phyloP scores from a whole-genome alignment of 805 yeast species.

The Metschnikowia anglica region DNA sequence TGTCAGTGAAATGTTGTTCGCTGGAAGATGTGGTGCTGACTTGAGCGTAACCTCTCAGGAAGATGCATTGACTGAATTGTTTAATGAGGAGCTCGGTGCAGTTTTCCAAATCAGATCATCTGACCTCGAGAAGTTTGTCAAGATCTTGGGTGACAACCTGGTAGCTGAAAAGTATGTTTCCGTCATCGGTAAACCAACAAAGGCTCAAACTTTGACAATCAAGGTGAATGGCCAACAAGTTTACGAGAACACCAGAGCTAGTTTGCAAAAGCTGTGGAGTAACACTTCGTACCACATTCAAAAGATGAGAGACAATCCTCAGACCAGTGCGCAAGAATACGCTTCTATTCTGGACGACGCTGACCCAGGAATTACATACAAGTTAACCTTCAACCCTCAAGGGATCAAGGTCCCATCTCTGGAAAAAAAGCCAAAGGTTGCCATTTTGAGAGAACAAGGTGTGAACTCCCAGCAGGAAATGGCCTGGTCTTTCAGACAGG shows the following conservation, averaged over 20 bases:
- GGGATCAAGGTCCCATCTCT: constrained; percentile 40
- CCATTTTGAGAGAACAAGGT: constrained; percentile 97
- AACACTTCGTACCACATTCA: constrained; percentile 88
- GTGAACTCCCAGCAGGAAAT: constrained; percentile 97
- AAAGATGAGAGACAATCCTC: constrained; percentile 91
- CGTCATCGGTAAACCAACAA: constrained; percentile 68
- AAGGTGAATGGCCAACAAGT: constrained; percentile 46
- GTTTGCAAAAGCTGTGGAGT: constrained; percentile 81
- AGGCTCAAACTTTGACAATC: constrained; percentile 50
- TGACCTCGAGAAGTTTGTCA: constrained; percentile 54
- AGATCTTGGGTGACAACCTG: constrained; percentile 57
- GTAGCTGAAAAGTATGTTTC: constrained; percentile 53
- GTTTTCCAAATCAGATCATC: constrained; percentile 78
- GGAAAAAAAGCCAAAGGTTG: constrained; percentile 74
- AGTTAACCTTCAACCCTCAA: constrained; percentile 67
- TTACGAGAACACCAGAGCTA: constrained; percentile 58
- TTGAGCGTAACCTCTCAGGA: constrained; percentile 45
- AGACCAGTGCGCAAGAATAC: constrained; percentile 83
- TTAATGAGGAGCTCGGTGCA: constrained; percentile 94
- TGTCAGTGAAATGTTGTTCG: constrained; percentile 93
- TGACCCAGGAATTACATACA: constrained; percentile 87
- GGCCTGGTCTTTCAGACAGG: constrained; percentile 95
- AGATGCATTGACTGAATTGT: constrained; percentile 56
- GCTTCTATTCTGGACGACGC: constrained; percentile 68
- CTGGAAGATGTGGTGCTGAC: constrained; percentile 83